Base-by-base conservation (phyloP, 2,329 filamentous ascomycete genomes). In the Penicillium digitatum region DNA sequence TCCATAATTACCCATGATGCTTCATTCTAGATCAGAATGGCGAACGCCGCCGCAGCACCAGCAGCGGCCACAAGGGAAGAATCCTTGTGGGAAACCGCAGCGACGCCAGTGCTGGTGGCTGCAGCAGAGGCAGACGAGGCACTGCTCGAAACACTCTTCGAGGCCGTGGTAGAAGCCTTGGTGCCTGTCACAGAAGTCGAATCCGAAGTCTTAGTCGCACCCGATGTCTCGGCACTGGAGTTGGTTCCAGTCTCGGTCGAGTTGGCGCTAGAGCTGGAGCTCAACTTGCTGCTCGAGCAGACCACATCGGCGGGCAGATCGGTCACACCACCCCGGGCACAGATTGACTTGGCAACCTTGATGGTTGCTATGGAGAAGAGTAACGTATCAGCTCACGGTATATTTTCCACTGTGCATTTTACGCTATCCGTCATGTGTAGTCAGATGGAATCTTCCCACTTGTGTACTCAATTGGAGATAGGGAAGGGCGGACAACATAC, bases 311-410 rank as follows among this genome's bases (percentile, higher is more conserved):
- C 54, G 53, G 73, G 73, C 24, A 76, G 61, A 47, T 70, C 62
- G 31, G 62, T 72, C 46, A 75, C 66, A 29, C 73, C 73, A 11
- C 64, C 73, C 32, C 66, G 64, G 29, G 66, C 65, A 62, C 75
- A 78, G 63, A 77, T 70, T 20, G 66, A 62, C 49, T 70, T 62
- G 48, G 74, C 72, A 56, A 66, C 71, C 32, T 69, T 55, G 51
- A 75, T 59, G 29, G 69, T 69, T 26, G 63, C 74, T 76, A 46
- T 29, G 48, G 7, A 3, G 12, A 16, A 26, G 44, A 27, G 27
- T 18, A 40, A 43, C 20, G 14, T 10, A 16, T 50, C 11, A 50
- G 48, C 20, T 9, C 16, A 20, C 4, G 43, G 37, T 20, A 44
- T 3, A 20, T 27, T 10, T 12, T n/a, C 14, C 16, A 20, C 4